These are phyloP conservation scores for Saturnispora besseyi DNA, from an alignment of 805 yeast genomes.

Conservation along the genomic window DNA sequence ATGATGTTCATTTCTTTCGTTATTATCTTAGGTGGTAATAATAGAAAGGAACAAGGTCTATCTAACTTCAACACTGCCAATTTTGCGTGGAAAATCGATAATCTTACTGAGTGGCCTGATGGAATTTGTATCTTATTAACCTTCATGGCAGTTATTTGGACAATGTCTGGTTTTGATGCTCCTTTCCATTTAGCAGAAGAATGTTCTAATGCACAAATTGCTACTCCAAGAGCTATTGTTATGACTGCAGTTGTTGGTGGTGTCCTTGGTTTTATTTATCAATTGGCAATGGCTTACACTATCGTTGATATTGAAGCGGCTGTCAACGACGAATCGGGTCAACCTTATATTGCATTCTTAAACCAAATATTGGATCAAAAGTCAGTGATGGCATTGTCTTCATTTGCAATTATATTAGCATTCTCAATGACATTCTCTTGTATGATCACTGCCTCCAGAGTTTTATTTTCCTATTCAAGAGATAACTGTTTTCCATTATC, in stretches of 20 bases:
- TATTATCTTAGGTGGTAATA: constrained; percentile 43
- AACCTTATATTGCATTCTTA: constrained; percentile 50
- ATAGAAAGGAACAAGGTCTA: constrained; percentile 29
- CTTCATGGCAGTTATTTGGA: constrained; percentile 57
- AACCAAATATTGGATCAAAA: constrained; percentile 38
- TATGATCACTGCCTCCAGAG: constrained; percentile 59
- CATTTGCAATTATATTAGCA: constrained; percentile 36
- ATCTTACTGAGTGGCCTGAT: constrained; percentile 55
- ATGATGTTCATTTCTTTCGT: constrained; percentile 45
- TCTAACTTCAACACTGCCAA: constrained; percentile 42
- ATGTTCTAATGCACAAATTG: constrained; percentile 51
- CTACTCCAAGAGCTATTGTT: constrained; percentile 62
- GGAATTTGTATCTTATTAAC: constrained; percentile 51
- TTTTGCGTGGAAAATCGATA: constrained; percentile 46
- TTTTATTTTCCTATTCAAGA: constrained; percentile 57
- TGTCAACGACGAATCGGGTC: constrained; percentile 43
- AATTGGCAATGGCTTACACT: constrained; percentile 55
- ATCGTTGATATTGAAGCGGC: constrained; percentile 41
- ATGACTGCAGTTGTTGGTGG: constrained; percentile 51
- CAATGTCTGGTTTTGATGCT: constrained; percentile 69
- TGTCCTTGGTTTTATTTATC: constrained; percentile 44
- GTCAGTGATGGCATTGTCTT: constrained; percentile 34
- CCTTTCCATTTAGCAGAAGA: constrained; percentile 74
- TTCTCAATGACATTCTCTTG: constrained; percentile 49
- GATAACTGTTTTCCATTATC: constrained; percentile 61